Conservation (phyloP, 148 eudicot genomes). For the Suaeda aralocaspica region DNA sequence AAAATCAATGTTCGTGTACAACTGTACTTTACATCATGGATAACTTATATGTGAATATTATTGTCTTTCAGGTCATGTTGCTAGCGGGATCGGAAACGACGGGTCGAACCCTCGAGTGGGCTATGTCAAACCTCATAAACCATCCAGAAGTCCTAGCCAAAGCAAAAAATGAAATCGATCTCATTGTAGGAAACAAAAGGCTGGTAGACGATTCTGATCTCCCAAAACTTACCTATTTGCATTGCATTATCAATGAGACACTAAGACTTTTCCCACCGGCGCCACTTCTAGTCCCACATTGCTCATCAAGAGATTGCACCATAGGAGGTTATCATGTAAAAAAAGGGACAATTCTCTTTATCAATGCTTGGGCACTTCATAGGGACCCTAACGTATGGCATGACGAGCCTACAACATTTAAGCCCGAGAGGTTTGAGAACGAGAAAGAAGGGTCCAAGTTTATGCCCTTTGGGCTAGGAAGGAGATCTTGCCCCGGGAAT, state of each 20-base stretch:
- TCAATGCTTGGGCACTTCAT: conserved; percentile 33
- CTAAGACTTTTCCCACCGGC: conserved; percentile 26
- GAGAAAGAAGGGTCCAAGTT: conserved; percentile 25
- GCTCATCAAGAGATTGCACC: conserved; percentile 25
- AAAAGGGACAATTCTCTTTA: conserved; percentile 28
- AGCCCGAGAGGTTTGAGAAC: conserved; percentile 29
- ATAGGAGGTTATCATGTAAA: conserved; percentile 25
- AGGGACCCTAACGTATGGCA: conserved; percentile 24
- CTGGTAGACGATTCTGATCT: conserved; percentile 30
- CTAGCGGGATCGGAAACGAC: conserved; percentile 28
- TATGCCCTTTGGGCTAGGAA: conserved; percentile 35
- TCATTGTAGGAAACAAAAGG: background rate
- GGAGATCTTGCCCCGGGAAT: conserved; percentile 29
- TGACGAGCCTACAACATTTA: conserved; percentile 21
- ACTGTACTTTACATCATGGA: no score
- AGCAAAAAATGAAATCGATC: conserved; percentile 27
- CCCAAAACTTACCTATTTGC: conserved; percentile 15
- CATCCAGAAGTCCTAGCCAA: conserved; percentile 19
- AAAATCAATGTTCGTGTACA: no score
- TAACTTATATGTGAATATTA: no score
- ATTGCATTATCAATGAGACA: conserved; percentile 29
- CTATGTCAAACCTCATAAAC: conserved; percentile 28
- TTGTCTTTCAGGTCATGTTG: conserved; percentile 17
- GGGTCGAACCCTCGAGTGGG: conserved; percentile 26
- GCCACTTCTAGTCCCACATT: conserved; percentile 31